Evolutionary conservation across 345 rosid species (phyloP).

Genomic region (Cardamine resedifolia): DNA sequence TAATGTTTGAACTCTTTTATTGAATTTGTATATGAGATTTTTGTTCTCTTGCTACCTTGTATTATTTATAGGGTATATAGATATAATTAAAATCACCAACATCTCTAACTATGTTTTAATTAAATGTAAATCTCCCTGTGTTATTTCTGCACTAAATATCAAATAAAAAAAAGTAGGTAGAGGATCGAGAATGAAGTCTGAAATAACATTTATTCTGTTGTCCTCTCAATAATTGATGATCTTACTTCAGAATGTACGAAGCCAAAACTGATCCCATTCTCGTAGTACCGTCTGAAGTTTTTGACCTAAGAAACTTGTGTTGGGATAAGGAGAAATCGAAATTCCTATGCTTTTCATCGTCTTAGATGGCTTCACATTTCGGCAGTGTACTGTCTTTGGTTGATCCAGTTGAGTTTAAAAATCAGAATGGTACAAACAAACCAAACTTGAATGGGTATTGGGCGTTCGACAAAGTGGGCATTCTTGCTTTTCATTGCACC

Average conservation of each 20-base stretch:
- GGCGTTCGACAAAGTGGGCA: conserved; percentile 95
- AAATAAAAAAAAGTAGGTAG: neutral
- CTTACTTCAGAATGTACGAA: neutral
- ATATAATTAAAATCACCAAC: neutral
- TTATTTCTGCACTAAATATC: neutral
- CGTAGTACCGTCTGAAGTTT: neutral
- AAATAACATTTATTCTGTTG: neutral
- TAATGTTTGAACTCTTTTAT: neutral
- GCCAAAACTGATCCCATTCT: conserved; percentile 5
- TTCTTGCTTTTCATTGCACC: conserved; percentile 98
- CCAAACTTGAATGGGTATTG: conserved; percentile 78
- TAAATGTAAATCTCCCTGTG: neutral
- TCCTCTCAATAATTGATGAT: conserved; percentile 3
- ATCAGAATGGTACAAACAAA: conserved; percentile 82
- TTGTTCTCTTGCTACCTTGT: neutral
- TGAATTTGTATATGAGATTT: neutral
- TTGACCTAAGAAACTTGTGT: neutral
- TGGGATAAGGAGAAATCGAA: neutral
- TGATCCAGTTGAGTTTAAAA: conserved; percentile 44
- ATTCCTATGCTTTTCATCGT: neutral
- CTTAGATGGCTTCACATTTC: neutral
- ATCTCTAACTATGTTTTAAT: neutral
- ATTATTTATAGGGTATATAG: neutral
- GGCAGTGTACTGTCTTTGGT: neutral
- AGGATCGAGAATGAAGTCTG: neutral